Percentiles rank a stretch among this genome's conserved stretches.
Conservation (phyloP, 2,329 filamentous ascomycete genomes). For the Verticillium nonalfalfae region DNA sequence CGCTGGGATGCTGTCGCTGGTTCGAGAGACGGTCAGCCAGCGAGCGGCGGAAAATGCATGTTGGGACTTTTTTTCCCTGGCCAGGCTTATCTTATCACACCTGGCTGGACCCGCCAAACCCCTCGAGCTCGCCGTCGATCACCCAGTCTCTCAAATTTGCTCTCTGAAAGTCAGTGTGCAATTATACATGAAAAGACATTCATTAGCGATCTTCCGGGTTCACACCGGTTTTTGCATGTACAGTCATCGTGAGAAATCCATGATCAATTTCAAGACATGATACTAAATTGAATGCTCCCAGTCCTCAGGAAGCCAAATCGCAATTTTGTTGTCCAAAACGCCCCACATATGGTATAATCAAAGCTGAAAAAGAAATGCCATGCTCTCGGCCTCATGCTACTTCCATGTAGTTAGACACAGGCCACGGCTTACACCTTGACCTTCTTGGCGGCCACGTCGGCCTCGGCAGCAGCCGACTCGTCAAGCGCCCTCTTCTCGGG, state of each 20-base stretch:
- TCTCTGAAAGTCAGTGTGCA: too few relatives aligned
- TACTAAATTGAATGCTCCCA: background rate
- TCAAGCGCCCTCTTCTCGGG: constrained; percentile 12
- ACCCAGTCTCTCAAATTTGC: background rate
- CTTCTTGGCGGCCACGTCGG: constrained; percentile 11
- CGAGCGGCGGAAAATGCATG: background rate
- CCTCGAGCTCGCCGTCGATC: background rate
- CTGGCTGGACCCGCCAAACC: background rate
- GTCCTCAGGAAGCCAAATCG: background rate
- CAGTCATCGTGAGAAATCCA: too few relatives aligned
- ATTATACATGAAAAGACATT: too few relatives aligned
- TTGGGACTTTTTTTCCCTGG: background rate
- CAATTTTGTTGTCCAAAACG: constrained; percentile 6
- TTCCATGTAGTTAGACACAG: background rate
- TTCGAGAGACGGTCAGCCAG: background rate
- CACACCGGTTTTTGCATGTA: too few relatives aligned
- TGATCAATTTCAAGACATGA: background rate
- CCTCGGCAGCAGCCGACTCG: constrained; percentile 6
- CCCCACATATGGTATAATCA: background rate
- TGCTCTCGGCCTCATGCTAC: background rate
- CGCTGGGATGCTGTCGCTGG: background rate
- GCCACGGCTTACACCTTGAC: constrained; percentile 8
- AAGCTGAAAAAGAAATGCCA: constrained; percentile 6
- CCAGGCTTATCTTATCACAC: background rate
- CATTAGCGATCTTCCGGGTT: too few relatives aligned